Percentiles rank a stretch among this genome's conserved stretches.
Evolutionary conservation across 2,329 filamentous ascomycete species (phyloP).

Genomic region (Penicillium sp.): DNA sequence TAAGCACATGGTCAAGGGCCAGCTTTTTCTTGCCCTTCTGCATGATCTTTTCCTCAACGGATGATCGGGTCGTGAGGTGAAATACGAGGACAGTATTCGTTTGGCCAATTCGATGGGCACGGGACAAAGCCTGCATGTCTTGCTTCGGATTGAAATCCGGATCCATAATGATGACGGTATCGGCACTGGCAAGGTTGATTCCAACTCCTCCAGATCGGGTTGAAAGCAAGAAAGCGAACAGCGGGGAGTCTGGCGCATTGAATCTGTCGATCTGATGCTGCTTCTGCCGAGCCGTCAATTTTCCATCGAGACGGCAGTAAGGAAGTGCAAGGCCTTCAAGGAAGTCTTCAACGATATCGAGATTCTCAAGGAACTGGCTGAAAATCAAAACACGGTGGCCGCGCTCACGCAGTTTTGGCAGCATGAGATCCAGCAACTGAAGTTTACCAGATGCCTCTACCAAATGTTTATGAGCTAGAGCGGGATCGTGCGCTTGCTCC

Average conservation of each 20-base stretch:
- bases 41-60: conserved; percentile 92
- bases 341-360: conserved; percentile 92
- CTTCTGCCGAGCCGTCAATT: conserved; percentile 75
- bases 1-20: conserved; percentile 89
- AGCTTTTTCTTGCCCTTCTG: conserved; percentile 95
- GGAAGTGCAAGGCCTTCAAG: conserved; percentile 68
- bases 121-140: conserved; percentile 90
- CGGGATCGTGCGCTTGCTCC: conserved; percentile 64
- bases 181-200: conserved; percentile 94
- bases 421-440: conserved; percentile 74
- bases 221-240: conserved; percentile 90
- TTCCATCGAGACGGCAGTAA: conserved; percentile 83
- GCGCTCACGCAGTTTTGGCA: conserved; percentile 79
- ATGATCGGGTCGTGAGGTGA: conserved; percentile 84
- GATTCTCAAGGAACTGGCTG: conserved; percentile 84
- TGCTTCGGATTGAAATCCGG: conserved; percentile 98
- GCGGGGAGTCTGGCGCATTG: conserved; percentile 75
- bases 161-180: conserved; percentile 96
- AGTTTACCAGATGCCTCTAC: conserved; percentile 91
- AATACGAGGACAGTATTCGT: conserved; percentile 95
- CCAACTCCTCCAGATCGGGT: conserved; percentile 94
- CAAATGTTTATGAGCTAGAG: conserved; percentile 70
- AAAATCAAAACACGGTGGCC: conserved; percentile 93
- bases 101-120: conserved; percentile 94
- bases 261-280: conserved; percentile 92